phyloP scores from a whole-genome alignment of 2,329 filamentous ascomycete genomes.

The Fusarium oligoseptatum region DNA sequence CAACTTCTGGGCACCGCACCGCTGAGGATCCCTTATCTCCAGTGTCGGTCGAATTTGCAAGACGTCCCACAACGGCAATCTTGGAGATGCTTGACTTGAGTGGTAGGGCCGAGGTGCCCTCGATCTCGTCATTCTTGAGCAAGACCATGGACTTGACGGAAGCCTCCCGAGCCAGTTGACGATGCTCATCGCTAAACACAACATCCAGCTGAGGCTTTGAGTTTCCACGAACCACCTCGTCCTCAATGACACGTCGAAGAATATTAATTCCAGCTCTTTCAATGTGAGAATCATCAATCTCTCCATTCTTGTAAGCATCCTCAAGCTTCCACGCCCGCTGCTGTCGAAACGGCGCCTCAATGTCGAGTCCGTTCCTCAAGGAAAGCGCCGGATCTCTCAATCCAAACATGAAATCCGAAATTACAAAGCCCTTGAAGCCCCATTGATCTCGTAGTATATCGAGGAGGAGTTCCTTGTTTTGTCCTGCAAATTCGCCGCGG shows the following conservation, averaged over 20 bases:
- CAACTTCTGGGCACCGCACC: slow-evolving; percentile 22
- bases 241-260: slow-evolving; percentile 17
- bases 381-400: slow-evolving; percentile 27
- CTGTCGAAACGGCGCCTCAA: slow-evolving; percentile 39
- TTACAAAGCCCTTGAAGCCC: slow-evolving; percentile 33
- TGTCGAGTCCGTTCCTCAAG: slow-evolving; percentile 35
- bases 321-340: slow-evolving; percentile 10
- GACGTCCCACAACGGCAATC: slow-evolving; percentile 33
- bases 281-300: slow-evolving; percentile 8
- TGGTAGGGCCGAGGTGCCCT: neutral
- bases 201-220: neutral
- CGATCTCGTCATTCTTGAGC: slow-evolving; percentile 29
- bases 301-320: slow-evolving; percentile 1
- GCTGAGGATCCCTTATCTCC: slow-evolving; percentile 38
- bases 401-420: slow-evolving; percentile 39
- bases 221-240: neutral
- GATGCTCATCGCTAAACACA: slow-evolving; percentile 37
- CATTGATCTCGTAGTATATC: slow-evolving; percentile 36
- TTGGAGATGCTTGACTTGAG: slow-evolving; percentile 5
- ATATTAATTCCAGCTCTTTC: slow-evolving; percentile 17
- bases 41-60: slow-evolving; percentile 29
- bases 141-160: slow-evolving; percentile 37
- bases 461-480: slow-evolving; percentile 30
- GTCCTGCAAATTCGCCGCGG: slow-evolving; percentile 33
- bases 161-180: slow-evolving; percentile 26